Conservation (phyloP, 306 rosid genomes). For the Castanopsis chinensis region DNA sequence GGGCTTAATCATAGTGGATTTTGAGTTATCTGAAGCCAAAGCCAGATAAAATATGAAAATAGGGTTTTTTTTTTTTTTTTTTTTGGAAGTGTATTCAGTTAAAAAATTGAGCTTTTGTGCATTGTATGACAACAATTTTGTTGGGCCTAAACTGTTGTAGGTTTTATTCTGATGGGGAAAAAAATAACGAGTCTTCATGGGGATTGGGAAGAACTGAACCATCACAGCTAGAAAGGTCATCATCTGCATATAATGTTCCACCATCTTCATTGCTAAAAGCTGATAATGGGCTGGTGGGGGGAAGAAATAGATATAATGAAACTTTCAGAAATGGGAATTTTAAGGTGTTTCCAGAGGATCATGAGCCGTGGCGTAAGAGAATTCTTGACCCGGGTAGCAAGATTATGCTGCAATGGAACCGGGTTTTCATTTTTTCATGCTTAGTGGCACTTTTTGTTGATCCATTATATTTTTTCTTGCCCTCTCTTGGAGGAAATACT, state of each 20-base stretch:
- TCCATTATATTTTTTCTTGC: conserved; percentile 84
- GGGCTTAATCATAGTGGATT: background rate
- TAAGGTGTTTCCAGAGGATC: conserved; percentile 72
- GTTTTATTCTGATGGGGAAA: conserved; percentile 55
- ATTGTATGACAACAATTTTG: background rate
- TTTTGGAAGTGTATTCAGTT: background rate
- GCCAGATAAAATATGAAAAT: background rate
- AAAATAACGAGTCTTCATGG: conserved; percentile 46
- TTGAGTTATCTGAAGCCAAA: background rate
- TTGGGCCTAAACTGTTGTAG: conserved; percentile 35
- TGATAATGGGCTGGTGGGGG: conserved; percentile 41
- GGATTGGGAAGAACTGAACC: conserved; percentile 57
- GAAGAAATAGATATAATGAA: conserved; percentile 49
- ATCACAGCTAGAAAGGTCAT: conserved; percentile 45
- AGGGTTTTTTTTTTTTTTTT: background rate
- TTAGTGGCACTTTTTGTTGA: conserved; percentile 83
- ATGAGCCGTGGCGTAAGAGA: conserved; percentile 74
- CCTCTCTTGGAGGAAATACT: conserved; percentile 42
- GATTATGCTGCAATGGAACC: conserved; percentile 86
- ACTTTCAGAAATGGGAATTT: conserved; percentile 47
- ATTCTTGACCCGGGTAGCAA: conserved; percentile 92
- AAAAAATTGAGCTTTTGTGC: background rate
- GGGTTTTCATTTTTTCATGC: conserved; percentile 79
- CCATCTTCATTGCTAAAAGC: conserved; percentile 50
- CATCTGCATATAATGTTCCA: conserved; percentile 50